These are phyloP conservation scores for Atalantia buxifolia DNA, from an alignment of 345 rosid genomes.

Conservation along the genomic window DNA sequence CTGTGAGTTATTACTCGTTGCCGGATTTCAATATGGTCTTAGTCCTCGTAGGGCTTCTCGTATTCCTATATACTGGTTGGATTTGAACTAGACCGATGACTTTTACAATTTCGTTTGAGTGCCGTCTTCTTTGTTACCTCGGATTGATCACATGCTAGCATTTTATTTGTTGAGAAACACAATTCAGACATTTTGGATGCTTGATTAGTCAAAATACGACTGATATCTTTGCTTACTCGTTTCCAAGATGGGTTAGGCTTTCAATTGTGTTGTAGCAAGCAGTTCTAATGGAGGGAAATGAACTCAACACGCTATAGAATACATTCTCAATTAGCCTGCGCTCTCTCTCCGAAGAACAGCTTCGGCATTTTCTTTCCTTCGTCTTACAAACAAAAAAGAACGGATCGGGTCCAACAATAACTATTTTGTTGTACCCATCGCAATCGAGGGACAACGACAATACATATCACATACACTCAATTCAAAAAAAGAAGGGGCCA, in stretches of 20 bases:
- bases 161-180: not conserved
- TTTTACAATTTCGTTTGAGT: not conserved
- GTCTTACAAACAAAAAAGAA: no score
- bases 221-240: not conserved
- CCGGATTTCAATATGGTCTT: not conserved
- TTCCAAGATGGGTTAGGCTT: not conserved
- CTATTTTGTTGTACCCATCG: no score
- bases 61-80: not conserved
- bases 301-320: not conserved
- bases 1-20: constrained; percentile 38
- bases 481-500: no score
- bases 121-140: not conserved
- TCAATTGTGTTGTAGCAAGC: not conserved
- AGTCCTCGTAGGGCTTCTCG: not conserved
- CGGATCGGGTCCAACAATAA: no score
- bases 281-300: not conserved
- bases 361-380: no score
- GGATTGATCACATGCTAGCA: not conserved
- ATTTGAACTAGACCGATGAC: not conserved
- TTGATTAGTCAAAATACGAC: not conserved
- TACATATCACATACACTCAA: no score
- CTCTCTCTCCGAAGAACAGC: no score
- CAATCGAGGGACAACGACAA: no score
- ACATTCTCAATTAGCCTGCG: no score
- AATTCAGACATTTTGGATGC: not conserved